Evolutionary conservation across 1,284 basidiomycete species (phyloP).

Genomic region (Fomitopsis schrenkii): DNA sequence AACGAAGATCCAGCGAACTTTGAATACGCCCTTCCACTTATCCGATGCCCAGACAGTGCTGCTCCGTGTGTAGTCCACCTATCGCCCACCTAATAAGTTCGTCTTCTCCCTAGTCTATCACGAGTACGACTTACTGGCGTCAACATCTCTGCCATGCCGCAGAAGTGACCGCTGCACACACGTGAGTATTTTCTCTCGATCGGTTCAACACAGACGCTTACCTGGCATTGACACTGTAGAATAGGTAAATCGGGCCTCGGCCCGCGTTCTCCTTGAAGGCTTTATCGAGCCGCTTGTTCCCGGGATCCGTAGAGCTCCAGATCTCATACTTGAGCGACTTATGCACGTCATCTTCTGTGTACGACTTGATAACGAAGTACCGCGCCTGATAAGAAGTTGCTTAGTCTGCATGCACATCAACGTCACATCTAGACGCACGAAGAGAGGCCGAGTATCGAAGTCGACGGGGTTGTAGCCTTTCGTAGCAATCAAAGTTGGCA

Average conservation of each 20-base stretch:
- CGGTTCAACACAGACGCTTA: slow-evolving; percentile 19
- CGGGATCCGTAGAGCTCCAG: slow-evolving; percentile 94
- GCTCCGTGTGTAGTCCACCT: slow-evolving; percentile 81
- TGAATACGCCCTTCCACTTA: slow-evolving; percentile 98
- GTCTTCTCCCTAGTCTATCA: not conserved
- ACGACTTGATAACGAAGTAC: slow-evolving; percentile 96
- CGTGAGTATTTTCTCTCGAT: slow-evolving; percentile 3
- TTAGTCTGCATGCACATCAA: not conserved
- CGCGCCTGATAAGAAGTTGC: slow-evolving; percentile 52
- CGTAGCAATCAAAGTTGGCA: slow-evolving; percentile 79
- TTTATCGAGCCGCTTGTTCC: slow-evolving; percentile 93
- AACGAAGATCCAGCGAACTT: slow-evolving; percentile 93
- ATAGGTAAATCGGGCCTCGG: slow-evolving; percentile 89
- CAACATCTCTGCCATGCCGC: slow-evolving; percentile 95
- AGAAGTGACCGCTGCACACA: slow-evolving; percentile 80
- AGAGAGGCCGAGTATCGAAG: slow-evolving; percentile 79
- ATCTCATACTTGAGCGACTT: slow-evolving; percentile 96
- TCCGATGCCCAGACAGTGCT: slow-evolving; percentile 96
- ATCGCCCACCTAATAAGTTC: not conserved
- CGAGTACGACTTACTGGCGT: slow-evolving; percentile 53
- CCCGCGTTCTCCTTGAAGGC: slow-evolving; percentile 89
- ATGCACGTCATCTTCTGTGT: slow-evolving; percentile 97
- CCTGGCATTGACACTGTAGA: slow-evolving; percentile 95
- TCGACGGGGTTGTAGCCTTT: slow-evolving; percentile 90
- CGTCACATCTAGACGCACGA: slow-evolving; percentile 43